A percentile compares a stretch with the other conserved stretches of the same genome.
Conservation (phyloP, 164 flowering plant genomes). For the Vitis riparia region DNA sequence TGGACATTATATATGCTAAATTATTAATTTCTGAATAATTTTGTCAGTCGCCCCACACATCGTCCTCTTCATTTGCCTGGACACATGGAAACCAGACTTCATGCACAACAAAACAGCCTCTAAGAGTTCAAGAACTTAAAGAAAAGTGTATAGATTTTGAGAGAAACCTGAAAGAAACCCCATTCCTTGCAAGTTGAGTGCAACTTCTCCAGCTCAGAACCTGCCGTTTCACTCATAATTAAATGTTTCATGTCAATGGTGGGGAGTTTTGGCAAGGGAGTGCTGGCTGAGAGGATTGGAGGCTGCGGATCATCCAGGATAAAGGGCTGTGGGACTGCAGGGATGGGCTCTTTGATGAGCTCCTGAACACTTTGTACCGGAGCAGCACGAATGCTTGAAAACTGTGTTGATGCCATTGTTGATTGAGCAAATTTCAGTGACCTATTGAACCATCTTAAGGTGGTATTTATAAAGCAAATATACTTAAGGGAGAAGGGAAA, state of each 20-base stretch:
- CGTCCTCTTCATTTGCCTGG: too few relatives aligned
- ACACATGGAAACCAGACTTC: too few relatives aligned
- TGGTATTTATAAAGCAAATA: too few relatives aligned
- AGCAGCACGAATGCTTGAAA: background rate
- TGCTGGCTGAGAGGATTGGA: background rate
- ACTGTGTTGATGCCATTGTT: slow-evolving; percentile 3
- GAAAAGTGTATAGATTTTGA: background rate
- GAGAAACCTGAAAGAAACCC: slow-evolving; percentile 50
- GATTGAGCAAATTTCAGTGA: too few relatives aligned
- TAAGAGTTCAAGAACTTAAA: too few relatives aligned
- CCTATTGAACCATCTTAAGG: too few relatives aligned
- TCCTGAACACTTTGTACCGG: slow-evolving; percentile 21
- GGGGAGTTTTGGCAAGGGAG: slow-evolving; percentile 5
- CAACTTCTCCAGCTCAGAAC: slow-evolving; percentile 31
- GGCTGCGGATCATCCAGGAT: background rate
- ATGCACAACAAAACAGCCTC: too few relatives aligned
- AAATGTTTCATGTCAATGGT: slow-evolving; percentile 21
- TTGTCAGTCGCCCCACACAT: too few relatives aligned
- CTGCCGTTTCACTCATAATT: slow-evolving; percentile 1
- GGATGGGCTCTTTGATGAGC: slow-evolving; percentile 15
- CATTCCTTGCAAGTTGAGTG: slow-evolving; percentile 43
- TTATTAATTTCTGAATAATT: too few relatives aligned
- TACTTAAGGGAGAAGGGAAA: too few relatives aligned
- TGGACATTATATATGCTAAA: too few relatives aligned
- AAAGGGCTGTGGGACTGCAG: slow-evolving; percentile 9